These are phyloP conservation scores for Lentinus polychrous DNA, from an alignment of 1,284 basidiomycete species.

Conservation along the genomic window DNA sequence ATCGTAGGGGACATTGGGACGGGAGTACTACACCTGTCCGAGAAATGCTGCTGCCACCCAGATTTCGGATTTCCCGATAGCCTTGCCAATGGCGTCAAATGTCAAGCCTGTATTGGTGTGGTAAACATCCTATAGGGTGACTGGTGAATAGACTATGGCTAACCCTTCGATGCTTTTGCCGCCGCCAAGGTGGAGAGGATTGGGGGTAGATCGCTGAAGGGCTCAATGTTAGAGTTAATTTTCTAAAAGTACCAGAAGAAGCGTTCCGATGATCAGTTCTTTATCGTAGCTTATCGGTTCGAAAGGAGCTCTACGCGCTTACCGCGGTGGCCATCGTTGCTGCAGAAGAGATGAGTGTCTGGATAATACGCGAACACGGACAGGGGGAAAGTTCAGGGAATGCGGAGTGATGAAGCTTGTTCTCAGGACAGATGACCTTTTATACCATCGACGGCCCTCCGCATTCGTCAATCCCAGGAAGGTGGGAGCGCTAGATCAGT, in stretches of 20 bases:
- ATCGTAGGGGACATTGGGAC: neutral
- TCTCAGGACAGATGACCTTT: slow-evolving; percentile 3
- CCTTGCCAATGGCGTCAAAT: slow-evolving; percentile 67
- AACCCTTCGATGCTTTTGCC: slow-evolving; percentile 66
- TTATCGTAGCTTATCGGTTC: no score
- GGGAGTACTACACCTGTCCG: slow-evolving; percentile 52
- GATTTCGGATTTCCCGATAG: slow-evolving; percentile 73
- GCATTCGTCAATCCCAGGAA: no score
- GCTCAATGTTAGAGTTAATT: neutral
- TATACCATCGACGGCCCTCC: neutral
- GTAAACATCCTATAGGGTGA: slow-evolving; percentile 1
- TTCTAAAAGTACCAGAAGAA: neutral
- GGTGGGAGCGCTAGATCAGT: no score
- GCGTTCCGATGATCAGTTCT: no score
- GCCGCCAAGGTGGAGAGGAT: slow-evolving; percentile 49
- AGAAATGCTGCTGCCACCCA: slow-evolving; percentile 89
- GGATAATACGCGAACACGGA: neutral
- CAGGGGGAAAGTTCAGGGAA: neutral
- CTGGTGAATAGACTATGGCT: slow-evolving; percentile 4
- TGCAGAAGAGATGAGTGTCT: neutral
- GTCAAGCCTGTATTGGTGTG: slow-evolving; percentile 43
- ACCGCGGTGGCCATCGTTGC: neutral
- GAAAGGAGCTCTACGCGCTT: neutral
- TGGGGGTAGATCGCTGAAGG: slow-evolving; percentile 37
- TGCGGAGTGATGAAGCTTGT: neutral